Conservation (phyloP, 2,329 filamentous ascomycete species). For the Furcasterigmium sp. region DNA sequence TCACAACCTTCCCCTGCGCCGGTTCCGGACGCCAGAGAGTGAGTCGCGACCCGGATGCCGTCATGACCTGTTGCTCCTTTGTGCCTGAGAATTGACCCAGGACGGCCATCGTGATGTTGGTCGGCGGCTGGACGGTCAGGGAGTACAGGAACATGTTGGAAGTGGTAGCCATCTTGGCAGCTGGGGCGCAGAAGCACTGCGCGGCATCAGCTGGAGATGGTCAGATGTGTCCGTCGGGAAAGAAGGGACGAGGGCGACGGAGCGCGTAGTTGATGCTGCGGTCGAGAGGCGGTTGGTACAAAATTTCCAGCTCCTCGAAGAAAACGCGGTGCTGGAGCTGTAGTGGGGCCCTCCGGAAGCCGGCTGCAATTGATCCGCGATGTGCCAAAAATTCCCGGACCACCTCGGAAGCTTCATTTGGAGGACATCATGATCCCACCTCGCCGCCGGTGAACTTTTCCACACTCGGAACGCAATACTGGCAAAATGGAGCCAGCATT, state of each 20-base stretch:
- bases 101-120: constrained; percentile 83
- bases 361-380: constrained; percentile 8
- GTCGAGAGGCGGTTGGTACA: neutral
- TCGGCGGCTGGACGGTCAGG: constrained; percentile 89
- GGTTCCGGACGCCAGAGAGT: constrained; percentile 84
- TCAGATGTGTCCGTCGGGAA: neutral
- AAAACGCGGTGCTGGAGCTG: constrained; percentile 3
- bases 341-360: neutral
- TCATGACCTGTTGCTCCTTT: constrained; percentile 96
- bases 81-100: constrained; percentile 93
- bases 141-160: constrained; percentile 99
- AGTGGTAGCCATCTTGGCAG: constrained; percentile 81
- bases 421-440: neutral
- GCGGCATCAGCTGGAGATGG: constrained; percentile 27
- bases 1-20: constrained; percentile 77
- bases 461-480: constrained; percentile 1
- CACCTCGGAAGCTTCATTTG: constrained; percentile 1
- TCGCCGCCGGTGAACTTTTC: neutral
- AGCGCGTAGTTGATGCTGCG: neutral
- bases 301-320: constrained; percentile 9
- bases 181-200: constrained; percentile 45
- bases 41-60: constrained; percentile 84
- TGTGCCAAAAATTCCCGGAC: constrained; percentile 9
- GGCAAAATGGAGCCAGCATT: constrained; percentile 14
- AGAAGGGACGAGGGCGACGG: neutral